phyloP scores from a whole-genome alignment of 768 basidiomycete genomes.

The Lactifluus echinatus region DNA sequence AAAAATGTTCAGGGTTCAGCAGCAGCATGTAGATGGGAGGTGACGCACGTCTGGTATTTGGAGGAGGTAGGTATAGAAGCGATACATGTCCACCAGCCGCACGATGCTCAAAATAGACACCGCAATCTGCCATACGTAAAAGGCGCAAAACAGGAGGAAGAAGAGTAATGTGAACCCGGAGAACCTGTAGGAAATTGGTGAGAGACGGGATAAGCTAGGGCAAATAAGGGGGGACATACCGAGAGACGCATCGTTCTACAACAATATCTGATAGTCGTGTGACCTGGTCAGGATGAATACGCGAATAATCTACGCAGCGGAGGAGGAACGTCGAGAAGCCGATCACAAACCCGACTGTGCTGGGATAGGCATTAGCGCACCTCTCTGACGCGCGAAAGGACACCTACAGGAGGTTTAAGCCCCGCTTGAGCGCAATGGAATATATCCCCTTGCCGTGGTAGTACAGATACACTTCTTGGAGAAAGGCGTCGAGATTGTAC shows the following conservation, averaged over 20 bases:
- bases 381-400: constrained; percentile 20
- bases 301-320: constrained; percentile 90
- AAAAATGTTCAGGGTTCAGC: constrained; percentile 3
- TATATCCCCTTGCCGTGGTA: constrained; percentile 97
- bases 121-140: constrained; percentile 84
- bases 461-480: constrained; percentile 93
- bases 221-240: constrained; percentile 38
- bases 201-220: not conserved
- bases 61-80: constrained; percentile 90
- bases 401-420: constrained; percentile 91
- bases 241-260: constrained; percentile 74
- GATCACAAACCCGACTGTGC: constrained; percentile 97
- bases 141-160: constrained; percentile 75
- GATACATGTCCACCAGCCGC: constrained; percentile 88
- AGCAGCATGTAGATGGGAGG: constrained; percentile 11
- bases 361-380: constrained; percentile 32
- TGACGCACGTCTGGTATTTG: constrained; percentile 85
- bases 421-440: constrained; percentile 83
- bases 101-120: constrained; percentile 66
- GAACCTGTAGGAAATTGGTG: constrained; percentile 41
- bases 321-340: constrained; percentile 95
- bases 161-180: constrained; percentile 80
- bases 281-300: constrained; percentile 56
- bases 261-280: constrained; percentile 73
- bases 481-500: constrained; percentile 89